A percentile compares a stretch with the other conserved stretches of the same genome.
phyloP scores from a whole-genome alignment of 345 rosid genomes.

The Eutrema heterophyllum region DNA sequence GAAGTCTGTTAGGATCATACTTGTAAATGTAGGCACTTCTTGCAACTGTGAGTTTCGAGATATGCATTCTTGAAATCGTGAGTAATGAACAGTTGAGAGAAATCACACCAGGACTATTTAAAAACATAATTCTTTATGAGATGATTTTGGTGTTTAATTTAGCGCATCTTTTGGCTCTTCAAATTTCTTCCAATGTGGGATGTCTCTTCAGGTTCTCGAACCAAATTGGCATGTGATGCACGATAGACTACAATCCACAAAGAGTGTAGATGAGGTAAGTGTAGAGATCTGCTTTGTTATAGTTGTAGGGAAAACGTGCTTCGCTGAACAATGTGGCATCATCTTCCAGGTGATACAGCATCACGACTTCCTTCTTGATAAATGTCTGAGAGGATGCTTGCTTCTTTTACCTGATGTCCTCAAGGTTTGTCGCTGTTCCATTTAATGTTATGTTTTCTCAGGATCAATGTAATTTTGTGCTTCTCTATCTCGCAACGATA shows the following conservation, averaged over 20 bases:
- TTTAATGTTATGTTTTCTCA: background rate
- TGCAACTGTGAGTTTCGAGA: background rate
- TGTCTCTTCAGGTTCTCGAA: slow-evolving; percentile 73
- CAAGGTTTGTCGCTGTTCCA: slow-evolving; percentile 50
- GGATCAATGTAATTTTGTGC: background rate
- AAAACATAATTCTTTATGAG: background rate
- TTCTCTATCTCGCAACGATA: background rate
- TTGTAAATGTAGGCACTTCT: background rate
- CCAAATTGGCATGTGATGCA: slow-evolving; percentile 97
- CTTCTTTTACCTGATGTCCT: slow-evolving; percentile 91
- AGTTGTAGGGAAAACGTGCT: background rate
- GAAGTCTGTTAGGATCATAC: background rate
- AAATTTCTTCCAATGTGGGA: slow-evolving; percentile 1
- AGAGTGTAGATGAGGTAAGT: slow-evolving; percentile 84
- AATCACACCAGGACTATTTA: background rate
- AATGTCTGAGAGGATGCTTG: slow-evolving; percentile 90
- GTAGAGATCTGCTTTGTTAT: background rate
- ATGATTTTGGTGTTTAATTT: slow-evolving; percentile 7
- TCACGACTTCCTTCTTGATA: slow-evolving; percentile 89
- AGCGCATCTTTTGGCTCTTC: background rate
- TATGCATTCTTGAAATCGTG: background rate
- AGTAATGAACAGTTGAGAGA: background rate
- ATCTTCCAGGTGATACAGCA: slow-evolving; percentile 72
- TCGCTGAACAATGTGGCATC: slow-evolving; percentile 11
- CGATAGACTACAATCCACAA: slow-evolving; percentile 63